Evolutionary conservation across 106 monocot species (phyloP), one percentile per base, ranked within the genome.

Genomic region (Dendrobium huoshanense): DNA sequence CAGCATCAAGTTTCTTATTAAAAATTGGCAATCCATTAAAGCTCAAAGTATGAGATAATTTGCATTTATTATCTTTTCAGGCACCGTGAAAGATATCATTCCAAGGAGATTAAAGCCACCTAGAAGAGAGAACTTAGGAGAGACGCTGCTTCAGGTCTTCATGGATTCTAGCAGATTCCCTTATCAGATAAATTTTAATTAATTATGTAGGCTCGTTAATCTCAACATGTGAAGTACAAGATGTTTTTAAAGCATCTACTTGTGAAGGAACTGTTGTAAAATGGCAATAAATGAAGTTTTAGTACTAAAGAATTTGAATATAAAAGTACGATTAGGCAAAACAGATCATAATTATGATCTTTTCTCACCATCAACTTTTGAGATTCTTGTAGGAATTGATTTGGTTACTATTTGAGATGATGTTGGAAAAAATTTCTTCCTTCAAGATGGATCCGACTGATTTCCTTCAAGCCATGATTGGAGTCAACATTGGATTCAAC

Each of bases 61-160:
- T 51, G 51, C 51, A 11, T 0, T 51, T 2, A 15, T 51, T 13
- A 10, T 51, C 13, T 13, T 13, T 51, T 51, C 51, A 0, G 13
- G 2, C 1, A 2, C 13, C 16, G 2, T 51, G 13, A 13, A 51
- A 7, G 10, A 48, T 7, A 48, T 48, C 48, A 48, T 48, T 48
- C 48, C 48, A 1, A 48, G 48, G 10, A 9, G 48, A 48, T 48
- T 48, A 7, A 48, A 48, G 48, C 48, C 48, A 48, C 95, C 92
- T 49, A 91, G 78, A 44, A 76, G 88, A 59, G 64, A 91, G 87
- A 41, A 92, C 84, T 56, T 92, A 88, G 17, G 91, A 87, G 20
- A 95, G 70, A 33, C 85, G 78, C 54, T 45, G 24, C 79, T 82
- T 91, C 77, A 99, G 68, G 54, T 99, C 89, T 81, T 95, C 92